Evolutionary conservation across 306 rosid species (phyloP), one percentile per base, ranked within the genome.

Genomic region (Vigna nakashimae): DNA sequence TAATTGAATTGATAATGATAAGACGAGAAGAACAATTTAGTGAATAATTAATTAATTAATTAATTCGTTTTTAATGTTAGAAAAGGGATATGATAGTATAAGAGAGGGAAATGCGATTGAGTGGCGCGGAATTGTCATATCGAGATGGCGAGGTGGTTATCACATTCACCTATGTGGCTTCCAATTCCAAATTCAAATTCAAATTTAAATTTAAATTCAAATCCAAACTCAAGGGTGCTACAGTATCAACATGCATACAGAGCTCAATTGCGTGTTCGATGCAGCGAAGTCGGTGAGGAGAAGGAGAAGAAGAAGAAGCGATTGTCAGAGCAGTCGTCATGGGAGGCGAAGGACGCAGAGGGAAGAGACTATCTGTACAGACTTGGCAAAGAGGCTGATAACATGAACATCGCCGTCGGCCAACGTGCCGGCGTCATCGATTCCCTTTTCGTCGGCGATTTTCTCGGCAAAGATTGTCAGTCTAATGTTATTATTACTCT

Each of bases 401-500:
- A 91, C 86, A 88, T 92, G 98, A 95, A 92, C 84, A 91, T 95
- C 78, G 97, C 98, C 46, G 98, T 95, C 20, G 98, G 98, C 4
- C 98, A 94, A 75, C 88, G 92, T 66, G 82, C 93, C 2, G 98
- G 98, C n/a, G 48, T 92, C 81, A 83, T 95, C 71, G 98, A 95
- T 30, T 87, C 90, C 56, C 85, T 95, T 7, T 95, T 95, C 67
- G 87, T 87, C 70, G 98, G 98, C 6, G 81, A 95, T 15, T 92
- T 95, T 72, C 98, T 95, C 79, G 97, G 98, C 62, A 83, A 69
- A 78, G 98, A 95, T 84, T 91, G 96, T 91, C 79, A 68, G n/a
- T 56, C 28, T 4, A n/a, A 28, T 24, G 12, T 6, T 4, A 0
- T 26, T 40, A 5, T 20, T 2, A 17, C 40, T 42, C 17, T 7